phyloP scores from a whole-genome alignment of 371 early-diverging fungal genomes.

The Mucor saturninus region DNA sequence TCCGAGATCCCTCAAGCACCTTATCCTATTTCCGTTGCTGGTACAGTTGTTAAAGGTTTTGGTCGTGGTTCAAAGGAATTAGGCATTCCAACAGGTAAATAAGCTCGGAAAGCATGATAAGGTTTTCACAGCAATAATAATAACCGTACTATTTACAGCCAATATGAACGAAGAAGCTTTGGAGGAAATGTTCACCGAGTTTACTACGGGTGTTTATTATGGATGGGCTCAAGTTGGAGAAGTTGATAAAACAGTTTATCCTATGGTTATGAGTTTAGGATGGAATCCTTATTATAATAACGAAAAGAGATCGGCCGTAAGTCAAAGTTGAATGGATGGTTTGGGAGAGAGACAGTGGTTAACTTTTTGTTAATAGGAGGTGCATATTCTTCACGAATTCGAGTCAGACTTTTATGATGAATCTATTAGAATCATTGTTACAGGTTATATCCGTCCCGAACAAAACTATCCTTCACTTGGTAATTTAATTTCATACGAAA shows the following conservation, averaged over 20 bases:
- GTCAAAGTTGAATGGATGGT: slow-evolving; percentile 18
- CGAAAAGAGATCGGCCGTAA: slow-evolving; percentile 90
- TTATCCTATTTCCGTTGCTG: slow-evolving; percentile 77
- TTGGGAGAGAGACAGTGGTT: neutral
- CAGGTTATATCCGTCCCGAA: slow-evolving; percentile 93
- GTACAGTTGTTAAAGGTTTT: slow-evolving; percentile 89
- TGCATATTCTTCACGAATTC: slow-evolving; percentile 92
- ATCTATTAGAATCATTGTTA: slow-evolving; percentile 79
- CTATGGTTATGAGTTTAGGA: slow-evolving; percentile 98
- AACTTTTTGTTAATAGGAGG: slow-evolving; percentile 66
- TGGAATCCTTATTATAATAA: slow-evolving; percentile 99
- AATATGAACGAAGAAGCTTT: slow-evolving; percentile 87
- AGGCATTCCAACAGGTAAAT: slow-evolving; percentile 96
- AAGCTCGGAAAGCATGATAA: neutral
- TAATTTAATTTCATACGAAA: slow-evolving; percentile 30
- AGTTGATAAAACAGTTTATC: slow-evolving; percentile 64
- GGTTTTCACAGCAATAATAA: neutral
- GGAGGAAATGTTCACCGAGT: slow-evolving; percentile 61
- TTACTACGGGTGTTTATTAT: slow-evolving; percentile 91
- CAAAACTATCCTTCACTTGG: slow-evolving; percentile 86
- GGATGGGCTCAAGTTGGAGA: slow-evolving; percentile 87
- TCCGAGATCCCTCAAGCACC: slow-evolving; percentile 58
- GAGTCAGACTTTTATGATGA: slow-evolving; percentile 90
- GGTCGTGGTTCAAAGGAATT: slow-evolving; percentile 96
- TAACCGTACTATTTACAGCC: slow-evolving; percentile 54